phyloP scores from a whole-genome alignment of 1,284 basidiomycete genomes.

The Cutaneotrichosporon cutaneum region DNA sequence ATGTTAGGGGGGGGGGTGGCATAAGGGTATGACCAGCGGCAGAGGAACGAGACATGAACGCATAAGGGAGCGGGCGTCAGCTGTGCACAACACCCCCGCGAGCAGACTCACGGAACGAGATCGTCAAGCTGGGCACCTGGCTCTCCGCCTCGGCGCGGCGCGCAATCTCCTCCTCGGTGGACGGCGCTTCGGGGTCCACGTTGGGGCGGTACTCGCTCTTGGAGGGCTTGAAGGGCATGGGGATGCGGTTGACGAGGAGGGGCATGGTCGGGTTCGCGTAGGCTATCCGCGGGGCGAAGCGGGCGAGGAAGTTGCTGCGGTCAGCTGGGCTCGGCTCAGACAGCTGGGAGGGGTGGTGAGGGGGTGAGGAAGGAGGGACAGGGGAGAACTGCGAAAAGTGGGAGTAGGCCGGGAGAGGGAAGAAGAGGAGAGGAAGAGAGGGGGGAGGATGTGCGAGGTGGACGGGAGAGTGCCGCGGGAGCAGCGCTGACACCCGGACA shows the following conservation, averaged over 20 bases:
- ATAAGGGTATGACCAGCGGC: too few species aligned
- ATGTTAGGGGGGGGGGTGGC: too few species aligned
- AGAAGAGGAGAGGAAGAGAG: too few species aligned
- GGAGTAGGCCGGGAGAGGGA: too few species aligned
- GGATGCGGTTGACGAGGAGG: constrained; percentile 33
- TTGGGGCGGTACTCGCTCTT: constrained; percentile 26
- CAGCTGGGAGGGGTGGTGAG: not conserved
- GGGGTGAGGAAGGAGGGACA: not conserved
- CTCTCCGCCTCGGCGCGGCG: constrained; percentile 1
- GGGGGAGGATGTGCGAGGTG: too few species aligned
- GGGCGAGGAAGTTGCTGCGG: constrained; percentile 39
- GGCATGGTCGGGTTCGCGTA: constrained; percentile 44
- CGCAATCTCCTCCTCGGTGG: constrained; percentile 4
- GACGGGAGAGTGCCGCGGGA: too few species aligned
- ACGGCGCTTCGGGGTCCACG: constrained; percentile 25
- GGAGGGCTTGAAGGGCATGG: constrained; percentile 31
- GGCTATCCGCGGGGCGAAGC: constrained; percentile 41
- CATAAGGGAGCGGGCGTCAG: not conserved
- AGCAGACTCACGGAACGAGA: constrained; percentile 34
- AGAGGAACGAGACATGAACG: too few species aligned
- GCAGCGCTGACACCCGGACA: too few species aligned
- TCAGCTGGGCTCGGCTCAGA: not conserved
- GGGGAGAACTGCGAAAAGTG: not conserved
- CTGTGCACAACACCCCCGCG: not conserved
- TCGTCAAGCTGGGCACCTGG: constrained; percentile 28